Evolutionary conservation across 2,329 filamentous ascomycete genomes (phyloP), one percentile per base, ranked within the genome.

Genomic region (Pyricularia grisea): DNA sequence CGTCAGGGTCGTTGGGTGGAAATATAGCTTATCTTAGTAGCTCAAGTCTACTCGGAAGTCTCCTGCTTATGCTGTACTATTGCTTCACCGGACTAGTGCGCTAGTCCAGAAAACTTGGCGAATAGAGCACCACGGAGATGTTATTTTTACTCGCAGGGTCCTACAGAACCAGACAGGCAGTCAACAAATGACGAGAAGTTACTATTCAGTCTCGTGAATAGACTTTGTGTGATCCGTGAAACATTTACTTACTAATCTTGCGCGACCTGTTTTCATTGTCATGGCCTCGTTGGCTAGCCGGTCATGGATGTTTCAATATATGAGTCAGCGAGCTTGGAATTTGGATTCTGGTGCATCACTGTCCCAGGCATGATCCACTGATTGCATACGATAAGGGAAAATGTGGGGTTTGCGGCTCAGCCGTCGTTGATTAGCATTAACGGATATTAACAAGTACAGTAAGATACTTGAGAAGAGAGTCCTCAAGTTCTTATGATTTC

Each of bases 401-500:
- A n/a, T n/a, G 20, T 50, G 5, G 17, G 3, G 17, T n/a, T n/a
- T 50, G 42, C 42, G 42, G 42, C 42, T 50, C 42, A 50, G 9
- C 42, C 42, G 42, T 5, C 42, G n/a, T 50, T 50, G 9, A 50
- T 50, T 50, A 50, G 42, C 17, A 50, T 50, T 50, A 50, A 7
- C 7, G n/a, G 6, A 10, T 50, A 50, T 50, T 50, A 50, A 50
- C 20, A 4, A n/a, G 14, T 50, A 50, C 42, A 20, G n/a, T 0
- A 50, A 6, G 42, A 50, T 50, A 9, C 3, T 50, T n/a, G 20
- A 50, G 20, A 2, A n/a, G n/a, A n/a, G 17, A 50, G 42, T 7
- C 42, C 42, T 9, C 17, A 50, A 11, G 20, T 20, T 50, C n/a
- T 14, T 27, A 61, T 25, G 23, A 73, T 73, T 66, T 72, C 74